These are phyloP conservation scores for Ramaria sp. DNA, from an alignment of 768 basidiomycete species.

Conservation along the genomic window DNA sequence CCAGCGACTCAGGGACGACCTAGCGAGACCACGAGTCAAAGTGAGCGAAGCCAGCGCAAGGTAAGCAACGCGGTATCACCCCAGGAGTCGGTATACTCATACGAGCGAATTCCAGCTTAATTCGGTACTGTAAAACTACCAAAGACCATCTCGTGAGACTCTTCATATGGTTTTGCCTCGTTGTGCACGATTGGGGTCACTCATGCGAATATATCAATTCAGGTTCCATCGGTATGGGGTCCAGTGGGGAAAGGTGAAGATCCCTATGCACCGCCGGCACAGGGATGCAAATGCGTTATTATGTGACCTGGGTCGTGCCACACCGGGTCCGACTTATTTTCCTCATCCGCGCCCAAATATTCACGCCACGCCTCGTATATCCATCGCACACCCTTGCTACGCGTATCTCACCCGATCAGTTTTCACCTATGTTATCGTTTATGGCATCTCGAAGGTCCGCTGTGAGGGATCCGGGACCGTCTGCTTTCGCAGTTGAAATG, in stretches of 20 bases:
- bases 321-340: not conserved
- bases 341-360: not conserved
- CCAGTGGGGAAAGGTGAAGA: conserved; percentile 87
- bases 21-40: conserved; percentile 77
- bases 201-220: conserved; percentile 15
- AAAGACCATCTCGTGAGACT: conserved; percentile 77
- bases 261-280: conserved; percentile 70
- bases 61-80: conserved; percentile 30
- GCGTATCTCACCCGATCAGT: not conserved
- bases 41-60: conserved; percentile 88
- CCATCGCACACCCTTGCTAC: not conserved
- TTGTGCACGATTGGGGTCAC: not conserved
- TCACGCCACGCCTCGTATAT: not conserved
- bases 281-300: conserved; percentile 55
- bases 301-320: conserved; percentile 30
- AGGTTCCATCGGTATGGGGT: conserved; percentile 97
- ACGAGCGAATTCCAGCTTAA: conserved; percentile 44
- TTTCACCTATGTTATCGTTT: conserved; percentile 1
- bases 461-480: not conserved
- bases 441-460: not conserved
- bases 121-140: conserved; percentile 89
- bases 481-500: not conserved
- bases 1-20: conserved; percentile 79
- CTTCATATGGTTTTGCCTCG: conserved; percentile 1
- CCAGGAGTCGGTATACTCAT: not conserved